Percentiles rank a stretch among this genome's conserved stretches.
These are phyloP conservation scores for Hibiscus tridactylites DNA, from an alignment of 345 rosid species.

Conservation along the genomic window DNA sequence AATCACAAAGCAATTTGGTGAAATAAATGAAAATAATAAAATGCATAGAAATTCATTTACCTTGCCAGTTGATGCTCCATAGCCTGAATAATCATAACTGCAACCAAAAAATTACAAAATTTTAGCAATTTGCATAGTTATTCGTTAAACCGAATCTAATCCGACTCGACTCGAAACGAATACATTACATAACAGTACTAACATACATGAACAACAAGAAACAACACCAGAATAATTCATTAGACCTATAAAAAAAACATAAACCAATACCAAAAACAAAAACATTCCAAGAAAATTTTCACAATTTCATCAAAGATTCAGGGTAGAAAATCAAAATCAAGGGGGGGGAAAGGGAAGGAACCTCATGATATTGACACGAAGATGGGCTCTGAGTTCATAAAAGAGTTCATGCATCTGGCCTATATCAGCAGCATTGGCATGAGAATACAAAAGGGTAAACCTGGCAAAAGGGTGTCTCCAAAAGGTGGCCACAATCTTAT, in stretches of 20 bases:
- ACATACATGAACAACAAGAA: neutral
- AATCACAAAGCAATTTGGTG: neutral
- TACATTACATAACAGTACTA: too few species aligned
- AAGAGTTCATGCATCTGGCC: conserved; percentile 96
- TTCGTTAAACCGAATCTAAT: too few species aligned
- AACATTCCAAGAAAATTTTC: neutral
- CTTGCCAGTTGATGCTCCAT: conserved; percentile 98
- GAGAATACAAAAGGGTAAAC: conserved; percentile 86
- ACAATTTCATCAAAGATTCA: too few species aligned
- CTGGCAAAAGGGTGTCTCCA: conserved; percentile 95
- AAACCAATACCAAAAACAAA: neutral
- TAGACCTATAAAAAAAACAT: neutral
- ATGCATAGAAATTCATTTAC: conserved; percentile 24
- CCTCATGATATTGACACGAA: conserved; percentile 95
- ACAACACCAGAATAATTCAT: neutral
- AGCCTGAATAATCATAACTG: conserved; percentile 99
- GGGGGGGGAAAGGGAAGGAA: neutral
- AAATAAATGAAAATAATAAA: neutral
- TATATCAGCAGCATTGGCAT: conserved; percentile 95
- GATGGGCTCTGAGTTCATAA: conserved; percentile 91
- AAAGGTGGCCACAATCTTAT: conserved; percentile 77
- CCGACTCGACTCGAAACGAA: too few species aligned
- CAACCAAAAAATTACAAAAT: neutral
- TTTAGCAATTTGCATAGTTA: too few species aligned
- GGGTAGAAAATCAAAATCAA: neutral